A percentile compares a stretch with the other conserved stretches of the same genome.
phyloP scores from a whole-genome alignment of 306 rosid genomes.

The Hippophae gyantsensis region DNA sequence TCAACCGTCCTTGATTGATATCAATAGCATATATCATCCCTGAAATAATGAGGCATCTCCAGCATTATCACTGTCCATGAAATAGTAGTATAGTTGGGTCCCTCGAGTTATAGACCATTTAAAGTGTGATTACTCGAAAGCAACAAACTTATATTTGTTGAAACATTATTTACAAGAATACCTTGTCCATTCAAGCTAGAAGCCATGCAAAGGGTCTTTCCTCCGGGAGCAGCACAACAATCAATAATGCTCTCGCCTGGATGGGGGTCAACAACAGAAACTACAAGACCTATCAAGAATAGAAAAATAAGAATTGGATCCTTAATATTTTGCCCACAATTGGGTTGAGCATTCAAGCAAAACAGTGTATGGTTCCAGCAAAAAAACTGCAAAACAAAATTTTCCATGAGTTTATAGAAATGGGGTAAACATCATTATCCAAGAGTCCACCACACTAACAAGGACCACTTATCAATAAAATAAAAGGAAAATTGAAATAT shows the following conservation, averaged over 20 bases:
- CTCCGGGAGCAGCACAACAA: conserved; percentile 98
- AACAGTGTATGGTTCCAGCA: neutral
- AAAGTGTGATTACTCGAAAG: neutral
- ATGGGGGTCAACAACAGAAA: conserved; percentile 73
- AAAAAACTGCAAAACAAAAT: neutral
- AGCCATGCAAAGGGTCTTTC: conserved; percentile 79
- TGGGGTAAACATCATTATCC: neutral
- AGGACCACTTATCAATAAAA: neutral
- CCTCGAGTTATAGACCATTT: too few species aligned
- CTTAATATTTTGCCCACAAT: conserved; percentile 1
- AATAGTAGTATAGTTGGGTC: neutral
- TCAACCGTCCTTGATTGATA: conserved; percentile 64
- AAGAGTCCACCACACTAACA: neutral
- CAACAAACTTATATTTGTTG: neutral
- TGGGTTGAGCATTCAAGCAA: neutral
- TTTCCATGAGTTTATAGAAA: neutral
- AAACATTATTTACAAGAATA: conserved; percentile 15
- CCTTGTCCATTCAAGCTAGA: conserved; percentile 71
- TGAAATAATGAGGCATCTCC: conserved; percentile 24
- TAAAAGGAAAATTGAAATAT: neutral
- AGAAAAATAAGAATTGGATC: conserved; percentile 4
- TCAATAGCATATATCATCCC: conserved; percentile 66
- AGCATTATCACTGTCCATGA: neutral
- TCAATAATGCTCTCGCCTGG: conserved; percentile 62
- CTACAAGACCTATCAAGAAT: conserved; percentile 49